Evolutionary conservation across 2,329 filamentous ascomycete genomes (phyloP), one percentile per base, ranked within the genome.

Genomic region (Thelonectria blattea): DNA sequence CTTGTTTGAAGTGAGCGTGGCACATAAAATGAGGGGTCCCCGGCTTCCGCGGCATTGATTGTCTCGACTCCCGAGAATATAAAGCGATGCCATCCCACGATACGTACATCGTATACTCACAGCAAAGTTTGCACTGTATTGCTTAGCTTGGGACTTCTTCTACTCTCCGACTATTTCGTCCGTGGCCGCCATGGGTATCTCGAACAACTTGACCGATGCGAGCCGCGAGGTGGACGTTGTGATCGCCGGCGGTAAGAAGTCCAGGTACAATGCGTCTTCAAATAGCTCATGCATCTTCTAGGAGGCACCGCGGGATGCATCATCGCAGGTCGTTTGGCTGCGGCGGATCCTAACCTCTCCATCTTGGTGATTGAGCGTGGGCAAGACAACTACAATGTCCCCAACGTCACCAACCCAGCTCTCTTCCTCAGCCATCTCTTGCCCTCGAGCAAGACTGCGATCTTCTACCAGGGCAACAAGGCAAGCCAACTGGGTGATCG

Each of bases 351-450:
- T 7, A 56, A 53, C 18, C 55, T 74, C 15, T 71, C 71, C 0
- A 67, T 75, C n/a, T 61, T 75, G 4, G 51, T 75, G 17, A 68
- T 75, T n/a, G 74, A 75, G 30, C 63, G 68, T 3, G 74, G 74
- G 3, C 65, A 58, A 15, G 62, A 75, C 46, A 73, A 73, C 48
- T 63, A 65, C 22, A 64, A 71, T 12, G 64, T 72, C 10, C 67
- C 68, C 2, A 67, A 62, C 30, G 64, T 75, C n/a, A 63, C 66
- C 27, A 65, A 73, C 22, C 72, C 73, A 2, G 66, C 67, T 3
- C 65, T 74, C 17, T 71, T 69, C 51, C 51, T 73, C 12, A 59
- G 55, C 3, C 61, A 72, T 42, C 52, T 74, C 1, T 39, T 61
- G 2, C 70, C 72, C 0, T 64, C 63, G 0, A 66, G 61, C 52